Conservation (phyloP, 2,329 filamentous ascomycete genomes). For the Capronia coronata region DNA sequence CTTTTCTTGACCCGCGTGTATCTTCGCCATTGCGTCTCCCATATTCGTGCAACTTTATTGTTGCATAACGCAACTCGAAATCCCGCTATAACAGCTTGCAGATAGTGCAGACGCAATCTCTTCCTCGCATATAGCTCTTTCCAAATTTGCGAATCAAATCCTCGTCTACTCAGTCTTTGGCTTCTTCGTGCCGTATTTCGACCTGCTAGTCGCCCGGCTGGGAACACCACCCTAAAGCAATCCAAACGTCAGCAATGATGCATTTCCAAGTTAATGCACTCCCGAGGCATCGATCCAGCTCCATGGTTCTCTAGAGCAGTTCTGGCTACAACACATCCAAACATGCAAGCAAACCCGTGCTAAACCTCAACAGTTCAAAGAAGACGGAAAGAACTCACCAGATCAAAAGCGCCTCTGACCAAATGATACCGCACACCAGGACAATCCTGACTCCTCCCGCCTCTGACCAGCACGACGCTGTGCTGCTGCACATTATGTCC, state of each 20-base stretch:
- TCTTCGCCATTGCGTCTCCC: too few species aligned
- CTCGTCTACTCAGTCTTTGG: slow-evolving; percentile 64
- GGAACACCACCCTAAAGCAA: slow-evolving; percentile 72
- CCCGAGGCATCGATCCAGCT: too few species aligned
- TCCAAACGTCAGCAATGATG: slow-evolving; percentile 9
- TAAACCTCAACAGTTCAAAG: not conserved
- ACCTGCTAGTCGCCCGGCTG: slow-evolving; percentile 74
- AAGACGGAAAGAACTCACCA: slow-evolving; percentile 60
- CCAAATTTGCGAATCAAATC: not conserved
- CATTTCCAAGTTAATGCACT: too few species aligned
- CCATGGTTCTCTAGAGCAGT: too few species aligned
- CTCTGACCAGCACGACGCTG: slow-evolving; percentile 91
- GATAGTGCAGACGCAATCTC: too few species aligned
- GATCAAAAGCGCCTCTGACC: slow-evolving; percentile 82
- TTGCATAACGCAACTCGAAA: too few species aligned
- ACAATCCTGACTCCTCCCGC: slow-evolving; percentile 91
- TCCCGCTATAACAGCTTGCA: too few species aligned
- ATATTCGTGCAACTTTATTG: too few species aligned
- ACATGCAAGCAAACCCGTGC: too few species aligned
- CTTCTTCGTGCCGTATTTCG: slow-evolving; percentile 98
- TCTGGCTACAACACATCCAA: too few species aligned
- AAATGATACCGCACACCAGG: slow-evolving; percentile 96
- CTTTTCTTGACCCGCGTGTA: too few species aligned
- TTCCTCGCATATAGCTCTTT: not conserved
- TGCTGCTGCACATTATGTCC: slow-evolving; percentile 99